Conservation (phyloP, 108 stramenopile genomes). For the Fistulifera pelliculosa region DNA sequence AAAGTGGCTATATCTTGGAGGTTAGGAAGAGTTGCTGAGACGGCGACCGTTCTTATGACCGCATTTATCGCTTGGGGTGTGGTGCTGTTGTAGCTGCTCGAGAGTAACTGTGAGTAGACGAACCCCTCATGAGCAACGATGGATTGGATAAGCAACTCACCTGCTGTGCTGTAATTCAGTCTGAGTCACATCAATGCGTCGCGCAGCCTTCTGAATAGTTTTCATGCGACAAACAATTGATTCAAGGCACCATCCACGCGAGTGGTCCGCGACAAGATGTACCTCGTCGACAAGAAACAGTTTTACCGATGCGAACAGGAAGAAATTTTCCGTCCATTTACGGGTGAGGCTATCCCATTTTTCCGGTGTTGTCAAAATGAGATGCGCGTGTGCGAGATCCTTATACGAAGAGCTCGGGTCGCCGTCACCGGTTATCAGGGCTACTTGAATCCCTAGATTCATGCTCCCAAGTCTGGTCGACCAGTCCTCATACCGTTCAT, state of each 20-base stretch:
- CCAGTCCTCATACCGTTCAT: constrained; percentile 87
- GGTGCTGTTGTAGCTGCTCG: constrained; percentile 39
- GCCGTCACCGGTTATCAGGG: constrained; percentile 85
- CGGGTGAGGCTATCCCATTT: constrained; percentile 93
- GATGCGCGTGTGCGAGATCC: constrained; percentile 63
- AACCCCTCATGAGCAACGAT: constrained; percentile 1
- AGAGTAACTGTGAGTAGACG: constrained; percentile 3
- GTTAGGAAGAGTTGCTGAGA: constrained; percentile 94
- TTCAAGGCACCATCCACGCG: constrained; percentile 84
- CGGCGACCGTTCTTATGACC: constrained; percentile 77
- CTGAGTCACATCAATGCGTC: neutral
- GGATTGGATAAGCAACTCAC: neutral
- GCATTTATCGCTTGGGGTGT: constrained; percentile 52
- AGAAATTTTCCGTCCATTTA: constrained; percentile 86
- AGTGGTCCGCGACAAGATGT: constrained; percentile 85
- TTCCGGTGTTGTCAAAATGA: constrained; percentile 94
- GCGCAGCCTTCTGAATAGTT: constrained; percentile 62
- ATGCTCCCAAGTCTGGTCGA: constrained; percentile 46
- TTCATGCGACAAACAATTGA: constrained; percentile 86
- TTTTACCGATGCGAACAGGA: constrained; percentile 80
- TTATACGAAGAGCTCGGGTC: constrained; percentile 44
- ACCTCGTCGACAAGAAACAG: constrained; percentile 93
- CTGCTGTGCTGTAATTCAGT: neutral
- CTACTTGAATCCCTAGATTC: constrained; percentile 48
- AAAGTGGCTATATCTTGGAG: constrained; percentile 84